A percentile compares a stretch with the other conserved stretches of the same genome.
Evolutionary conservation across 768 basidiomycete genomes (phyloP).

Genomic region (Pisolithus marmoratus): DNA sequence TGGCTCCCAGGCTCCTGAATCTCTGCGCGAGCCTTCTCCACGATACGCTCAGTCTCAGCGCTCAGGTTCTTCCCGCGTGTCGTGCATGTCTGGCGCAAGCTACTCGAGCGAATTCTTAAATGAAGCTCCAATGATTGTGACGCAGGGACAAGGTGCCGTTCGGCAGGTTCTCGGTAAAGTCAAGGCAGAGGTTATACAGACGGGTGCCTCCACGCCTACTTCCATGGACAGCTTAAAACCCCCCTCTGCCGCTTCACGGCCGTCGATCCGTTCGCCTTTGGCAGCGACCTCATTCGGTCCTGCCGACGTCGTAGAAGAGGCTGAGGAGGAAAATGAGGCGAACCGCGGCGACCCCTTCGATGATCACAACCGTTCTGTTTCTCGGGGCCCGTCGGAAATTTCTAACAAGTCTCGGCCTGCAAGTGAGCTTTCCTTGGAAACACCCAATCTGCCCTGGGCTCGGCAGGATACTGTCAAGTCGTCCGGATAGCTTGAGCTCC

Average conservation of each 20-base stretch:
- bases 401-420: constrained; percentile 21
- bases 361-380: constrained; percentile 40
- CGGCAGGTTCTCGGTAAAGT: constrained; percentile 72
- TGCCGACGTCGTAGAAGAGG: constrained; percentile 53
- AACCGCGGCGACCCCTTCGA: constrained; percentile 52
- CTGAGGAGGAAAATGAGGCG: constrained; percentile 26
- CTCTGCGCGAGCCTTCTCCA: constrained; percentile 32
- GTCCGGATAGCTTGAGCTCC: constrained; percentile 60
- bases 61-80: constrained; percentile 56
- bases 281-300: constrained; percentile 70
- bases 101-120: constrained; percentile 75
- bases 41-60: constrained; percentile 42
- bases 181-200: constrained; percentile 73
- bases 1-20: constrained; percentile 53
- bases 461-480: constrained; percentile 34
- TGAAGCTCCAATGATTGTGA: constrained; percentile 79
- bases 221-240: constrained; percentile 38
- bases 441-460: constrained; percentile 39
- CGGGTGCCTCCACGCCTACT: constrained; percentile 33
- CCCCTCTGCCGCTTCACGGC: constrained; percentile 33
- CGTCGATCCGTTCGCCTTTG: constrained; percentile 57
- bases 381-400: constrained; percentile 9
- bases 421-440: constrained; percentile 36
- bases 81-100: constrained; percentile 70
- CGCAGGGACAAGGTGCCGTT: constrained; percentile 54